Evolutionary conservation across 129 eudicot genomes (phyloP).

Genomic region (Logfia minima): DNA sequence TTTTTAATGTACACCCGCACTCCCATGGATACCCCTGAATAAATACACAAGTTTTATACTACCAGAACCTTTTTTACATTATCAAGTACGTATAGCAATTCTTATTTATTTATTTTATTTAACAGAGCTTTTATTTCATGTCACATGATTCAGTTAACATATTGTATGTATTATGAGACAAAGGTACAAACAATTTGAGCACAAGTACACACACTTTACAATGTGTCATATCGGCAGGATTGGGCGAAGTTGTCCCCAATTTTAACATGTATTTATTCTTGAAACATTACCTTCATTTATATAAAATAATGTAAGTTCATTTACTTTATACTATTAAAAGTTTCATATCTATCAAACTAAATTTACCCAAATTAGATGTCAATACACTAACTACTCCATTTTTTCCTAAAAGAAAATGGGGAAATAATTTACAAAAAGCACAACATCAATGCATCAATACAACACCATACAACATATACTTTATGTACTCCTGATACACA

Average conservation of each 20-base stretch:
- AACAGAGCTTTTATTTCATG: slow-evolving; percentile 27
- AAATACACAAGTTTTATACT: background rate
- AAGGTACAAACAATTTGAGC: slow-evolving; percentile 39
- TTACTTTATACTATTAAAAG: no score
- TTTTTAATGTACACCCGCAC: background rate
- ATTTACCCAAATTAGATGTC: no score
- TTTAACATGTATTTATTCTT: background rate
- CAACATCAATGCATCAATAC: no score
- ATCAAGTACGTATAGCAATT: background rate
- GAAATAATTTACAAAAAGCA: no score
- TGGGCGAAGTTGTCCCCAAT: background rate
- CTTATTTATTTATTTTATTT: background rate
- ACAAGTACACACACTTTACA: slow-evolving; percentile 32
- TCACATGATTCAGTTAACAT: slow-evolving; percentile 32
- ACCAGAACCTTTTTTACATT: background rate
- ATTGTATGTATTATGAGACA: slow-evolving; percentile 20
- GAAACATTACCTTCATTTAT: no score
- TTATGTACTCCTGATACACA: no score
- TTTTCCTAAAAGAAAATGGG: no score
- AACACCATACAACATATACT: no score
- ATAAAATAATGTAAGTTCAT: no score
- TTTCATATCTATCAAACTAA: no score
- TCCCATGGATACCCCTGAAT: slow-evolving; percentile 18
- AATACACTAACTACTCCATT: no score
- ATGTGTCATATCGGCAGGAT: slow-evolving; percentile 18